These are phyloP conservation scores for Cunninghamia lanceolata DNA, from an alignment of 75 land plant genomes.

Conservation along the genomic window DNA sequence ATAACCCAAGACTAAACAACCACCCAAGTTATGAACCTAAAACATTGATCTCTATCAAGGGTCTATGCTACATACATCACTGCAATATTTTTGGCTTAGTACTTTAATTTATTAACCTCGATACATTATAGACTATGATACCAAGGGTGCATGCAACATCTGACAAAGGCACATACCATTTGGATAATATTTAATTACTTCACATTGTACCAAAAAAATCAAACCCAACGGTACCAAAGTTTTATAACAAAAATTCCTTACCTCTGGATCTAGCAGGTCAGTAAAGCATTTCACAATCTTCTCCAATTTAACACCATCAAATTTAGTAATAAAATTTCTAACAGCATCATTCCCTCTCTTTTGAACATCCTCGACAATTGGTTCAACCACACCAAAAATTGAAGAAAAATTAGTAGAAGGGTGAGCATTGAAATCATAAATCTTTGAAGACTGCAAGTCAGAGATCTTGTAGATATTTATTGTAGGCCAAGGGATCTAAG, in stretches of 20 bases:
- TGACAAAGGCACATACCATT: no score
- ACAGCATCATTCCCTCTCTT: slow-evolving; percentile 85
- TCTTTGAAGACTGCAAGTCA: slow-evolving; percentile 49
- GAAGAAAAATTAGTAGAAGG: slow-evolving; percentile 94
- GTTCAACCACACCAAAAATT: slow-evolving; percentile 81
- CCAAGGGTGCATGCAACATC: no score
- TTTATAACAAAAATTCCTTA: slow-evolving; percentile 11
- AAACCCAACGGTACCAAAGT: background rate
- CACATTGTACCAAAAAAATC: no score
- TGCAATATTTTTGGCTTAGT: no score
- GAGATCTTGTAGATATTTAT: slow-evolving; percentile 76
- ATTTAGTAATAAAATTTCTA: slow-evolving; percentile 74
- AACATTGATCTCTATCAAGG: no score
- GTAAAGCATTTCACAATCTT: slow-evolving; percentile 61
- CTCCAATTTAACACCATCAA: slow-evolving; percentile 78
- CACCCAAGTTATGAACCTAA: no score
- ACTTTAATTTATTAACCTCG: no score
- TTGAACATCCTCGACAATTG: slow-evolving; percentile 88
- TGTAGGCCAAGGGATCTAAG: slow-evolving; percentile 11
- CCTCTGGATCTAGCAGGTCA: slow-evolving; percentile 92
- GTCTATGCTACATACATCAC: no score
- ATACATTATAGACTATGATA: no score
- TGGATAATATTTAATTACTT: no score
- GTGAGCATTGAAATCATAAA: slow-evolving; percentile 71
- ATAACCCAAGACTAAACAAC: no score